phyloP scores from a whole-genome alignment of 768 basidiomycete genomes.

The Cytidiella melzeri region DNA sequence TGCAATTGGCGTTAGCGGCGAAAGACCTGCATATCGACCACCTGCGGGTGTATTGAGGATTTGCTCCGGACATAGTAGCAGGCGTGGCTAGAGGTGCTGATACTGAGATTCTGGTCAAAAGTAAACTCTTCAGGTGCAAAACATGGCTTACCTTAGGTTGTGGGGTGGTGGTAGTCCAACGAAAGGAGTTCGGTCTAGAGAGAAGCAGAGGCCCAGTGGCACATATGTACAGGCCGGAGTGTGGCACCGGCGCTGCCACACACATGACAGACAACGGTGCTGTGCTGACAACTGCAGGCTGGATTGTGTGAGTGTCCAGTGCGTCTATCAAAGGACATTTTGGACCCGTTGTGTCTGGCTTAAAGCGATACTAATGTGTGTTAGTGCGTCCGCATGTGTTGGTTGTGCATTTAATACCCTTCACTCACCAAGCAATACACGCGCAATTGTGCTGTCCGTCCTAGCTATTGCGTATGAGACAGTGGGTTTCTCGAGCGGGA shows the following conservation, averaged over 20 bases:
- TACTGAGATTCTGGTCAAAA: not conserved
- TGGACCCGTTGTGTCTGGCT: too few species aligned
- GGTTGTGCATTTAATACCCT: too few species aligned
- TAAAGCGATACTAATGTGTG: too few species aligned
- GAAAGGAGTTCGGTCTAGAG: not conserved
- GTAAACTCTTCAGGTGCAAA: too few species aligned
- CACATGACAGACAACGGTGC: not conserved
- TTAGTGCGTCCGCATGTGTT: too few species aligned
- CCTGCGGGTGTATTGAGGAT: conserved; percentile 4
- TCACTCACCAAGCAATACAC: too few species aligned
- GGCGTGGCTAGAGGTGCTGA: not conserved
- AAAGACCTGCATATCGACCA: conserved; percentile 3
- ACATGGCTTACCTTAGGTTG: too few species aligned
- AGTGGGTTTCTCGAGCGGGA: too few species aligned
- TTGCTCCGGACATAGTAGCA: not conserved
- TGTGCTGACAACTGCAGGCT: not conserved
- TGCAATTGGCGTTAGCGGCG: not conserved
- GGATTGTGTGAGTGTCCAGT: not conserved
- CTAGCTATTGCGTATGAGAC: too few species aligned
- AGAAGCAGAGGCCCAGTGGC: not conserved
- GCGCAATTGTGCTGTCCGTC: too few species aligned
- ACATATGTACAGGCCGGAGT: not conserved
- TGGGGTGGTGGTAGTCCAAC: too few species aligned
- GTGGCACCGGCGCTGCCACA: not conserved
- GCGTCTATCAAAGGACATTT: not conserved